Base-by-base conservation (phyloP, 1,284 basidiomycete genomes). In the Crepidotus sp. region DNA sequence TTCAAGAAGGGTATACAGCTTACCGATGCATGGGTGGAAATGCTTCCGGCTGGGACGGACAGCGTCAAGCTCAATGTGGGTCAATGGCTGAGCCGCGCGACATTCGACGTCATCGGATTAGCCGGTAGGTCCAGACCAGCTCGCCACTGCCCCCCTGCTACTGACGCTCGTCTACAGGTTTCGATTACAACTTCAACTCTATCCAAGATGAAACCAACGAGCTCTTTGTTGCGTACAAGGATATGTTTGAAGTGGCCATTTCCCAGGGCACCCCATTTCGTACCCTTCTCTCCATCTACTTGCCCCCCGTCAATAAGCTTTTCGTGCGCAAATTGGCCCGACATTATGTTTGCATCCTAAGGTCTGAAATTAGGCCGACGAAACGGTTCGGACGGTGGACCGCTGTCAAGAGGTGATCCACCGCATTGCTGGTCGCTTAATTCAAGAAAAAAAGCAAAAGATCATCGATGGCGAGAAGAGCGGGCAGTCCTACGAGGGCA, bases 101-200 rank as follows among this genome's bases (percentile, higher is more conserved):
- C 84, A 1, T 87, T 89, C 55, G 85, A 89, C 59, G 79, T 88
- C 24, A 85, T 89, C 54, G 85, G 85, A 1, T 33, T 51, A n/a
- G 46, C 51, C 24, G 48, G 47, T 49, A 17, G 18, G 40, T 42
- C 4, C 9, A 18, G 13, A 40, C 30, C 3, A 29, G 14, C 15
- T 36, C 40, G 19, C 31, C 22, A 34, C 15, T 4, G 6, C 5
- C 2, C 7, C 15, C 9, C 18, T 31, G 6, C 21, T n/a, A 6
- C 18, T 38, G 7, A 24, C 8, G n/a, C 13, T 25, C 43, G 15
- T 50, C 15, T 15, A 45, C 21, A 86, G 85, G 83, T 0, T 89
- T 89, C 54, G 82, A 80, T 52, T 89, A 89, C 55, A 65, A 77
- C 41, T 88, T 89, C 62, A 78, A 84, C 46, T 79, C 86, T 0